Base-by-base conservation (phyloP, 306 rosid genomes). In the Lupinus albus region DNA sequence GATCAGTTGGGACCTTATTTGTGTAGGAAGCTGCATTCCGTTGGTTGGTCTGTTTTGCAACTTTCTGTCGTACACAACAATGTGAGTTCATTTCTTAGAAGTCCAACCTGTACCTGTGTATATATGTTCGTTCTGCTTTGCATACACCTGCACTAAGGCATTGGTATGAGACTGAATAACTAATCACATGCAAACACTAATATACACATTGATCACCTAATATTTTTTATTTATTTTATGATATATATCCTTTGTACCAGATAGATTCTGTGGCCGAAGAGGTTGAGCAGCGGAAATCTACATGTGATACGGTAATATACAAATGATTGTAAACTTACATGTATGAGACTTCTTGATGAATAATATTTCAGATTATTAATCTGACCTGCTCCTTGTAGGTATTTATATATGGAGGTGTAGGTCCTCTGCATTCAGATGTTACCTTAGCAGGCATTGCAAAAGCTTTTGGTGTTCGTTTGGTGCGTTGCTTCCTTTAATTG, bases 381-480 rank as follows among this genome's bases (percentile, higher is more conserved):
- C 13, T 39, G 54, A 54, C 75, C 58, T 39, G 42, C 49, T 78
- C 63, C 20, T 68, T 75, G 74, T 79, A 93, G 98, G 94, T 89
- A 65, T 84, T 88, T 81, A 75, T 89, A 64, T 90, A 82, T 78
- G 99, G 97, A 80, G 99, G 97, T 79, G 85, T 88, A 7, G 99
- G 99, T 64, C 99, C 97, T 36, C 78, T 93, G 73, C 95, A 86
- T 78, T 88, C 99, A 7, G 97, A 93, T 79, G 94, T 91, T 44
- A 88, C 97, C 42, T 68, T 77, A 85, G 87, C 90, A 44, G 97
- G 98, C 67, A 82, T 93, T 71, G 97, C 97, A 48, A 93, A 89
- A 86, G 94, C 94, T 73, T 89, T 88, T 74, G 97, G 89, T 46
- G 97, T 93, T 81, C 94, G 91, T 66, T 77, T 89, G 98, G 98